Conservation (phyloP, 1,139 yeast species). For the Lodderomyces beijingensis region DNA sequence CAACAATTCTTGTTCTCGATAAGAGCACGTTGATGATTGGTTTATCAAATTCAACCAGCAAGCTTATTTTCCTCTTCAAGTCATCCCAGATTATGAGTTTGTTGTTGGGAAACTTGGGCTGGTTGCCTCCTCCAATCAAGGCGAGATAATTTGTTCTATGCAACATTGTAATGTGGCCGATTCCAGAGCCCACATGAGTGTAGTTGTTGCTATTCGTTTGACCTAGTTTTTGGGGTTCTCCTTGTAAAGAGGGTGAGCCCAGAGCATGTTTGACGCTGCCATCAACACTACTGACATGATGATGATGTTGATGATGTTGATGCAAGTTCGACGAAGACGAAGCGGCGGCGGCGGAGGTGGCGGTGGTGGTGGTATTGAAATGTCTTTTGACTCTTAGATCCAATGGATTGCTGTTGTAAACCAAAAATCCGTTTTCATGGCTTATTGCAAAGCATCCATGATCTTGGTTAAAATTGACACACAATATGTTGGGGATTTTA, state of each 20-base stretch:
- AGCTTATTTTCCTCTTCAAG: slow-evolving; percentile 69
- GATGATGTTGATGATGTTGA: not conserved
- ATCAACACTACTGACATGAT: not conserved
- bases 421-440: slow-evolving; percentile 76
- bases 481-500: slow-evolving; percentile 41
- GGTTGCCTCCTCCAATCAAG: slow-evolving; percentile 81
- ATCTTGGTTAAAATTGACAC: slow-evolving; percentile 80
- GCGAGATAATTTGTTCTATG: slow-evolving; percentile 88
- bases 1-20: slow-evolving; percentile 71
- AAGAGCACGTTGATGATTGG: slow-evolving; percentile 72
- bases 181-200: slow-evolving; percentile 39
- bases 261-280: slow-evolving; percentile 1
- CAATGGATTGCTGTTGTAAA: slow-evolving; percentile 85
- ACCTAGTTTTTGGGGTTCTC: slow-evolving; percentile 1
- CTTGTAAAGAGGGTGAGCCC: slow-evolving; percentile 4
- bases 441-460: slow-evolving; percentile 87
- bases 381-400: slow-evolving; percentile 70
- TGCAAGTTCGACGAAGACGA: not conserved
- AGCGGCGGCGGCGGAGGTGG: not conserved
- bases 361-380: slow-evolving; percentile 22
- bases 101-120: slow-evolving; percentile 73
- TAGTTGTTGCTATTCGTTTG: not conserved
- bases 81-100: slow-evolving; percentile 90
- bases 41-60: slow-evolving; percentile 67
- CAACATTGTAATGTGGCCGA: slow-evolving; percentile 76